A percentile compares a stretch with the other conserved stretches of the same genome.
These are phyloP conservation scores for Acanthamoeba pearcei DNA, from an alignment of 208 protist species.

Conservation along the genomic window DNA sequence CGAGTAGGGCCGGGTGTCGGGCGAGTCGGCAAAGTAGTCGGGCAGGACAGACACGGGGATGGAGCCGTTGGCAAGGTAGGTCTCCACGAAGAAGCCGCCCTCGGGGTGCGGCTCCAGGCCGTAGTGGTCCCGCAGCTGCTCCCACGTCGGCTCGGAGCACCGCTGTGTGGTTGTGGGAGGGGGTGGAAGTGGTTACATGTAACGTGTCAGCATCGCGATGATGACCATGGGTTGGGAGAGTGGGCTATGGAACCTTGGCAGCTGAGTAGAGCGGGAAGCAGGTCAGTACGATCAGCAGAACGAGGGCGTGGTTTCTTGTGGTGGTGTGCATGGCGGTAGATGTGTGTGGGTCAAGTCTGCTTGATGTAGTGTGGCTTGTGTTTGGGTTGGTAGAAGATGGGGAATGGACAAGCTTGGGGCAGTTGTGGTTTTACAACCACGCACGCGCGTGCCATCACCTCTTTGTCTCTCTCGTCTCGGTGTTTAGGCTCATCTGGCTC, in stretches of 20 bases:
- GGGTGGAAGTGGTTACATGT: not conserved
- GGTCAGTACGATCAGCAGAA: not conserved
- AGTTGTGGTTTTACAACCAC: too few species aligned
- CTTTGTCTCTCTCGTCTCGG: not conserved
- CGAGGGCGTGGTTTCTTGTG: not conserved
- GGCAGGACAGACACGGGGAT: constrained; percentile 47
- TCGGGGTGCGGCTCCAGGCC: constrained; percentile 40
- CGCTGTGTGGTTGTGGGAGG: not conserved
- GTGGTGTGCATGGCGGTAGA: not conserved
- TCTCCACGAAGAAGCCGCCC: constrained; percentile 52
- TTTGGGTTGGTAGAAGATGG: not conserved
- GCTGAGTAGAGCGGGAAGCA: not conserved
- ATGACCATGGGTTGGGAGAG: too few species aligned
- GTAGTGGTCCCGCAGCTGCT: constrained; percentile 35
- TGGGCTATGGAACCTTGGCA: not conserved
- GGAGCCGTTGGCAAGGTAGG: constrained; percentile 33
- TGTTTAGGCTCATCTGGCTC: not conserved
- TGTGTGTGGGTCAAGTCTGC: too few species aligned
- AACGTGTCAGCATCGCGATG: too few species aligned
- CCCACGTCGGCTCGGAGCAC: constrained; percentile 15
- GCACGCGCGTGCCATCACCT: not conserved
- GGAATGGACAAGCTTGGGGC: too few species aligned
- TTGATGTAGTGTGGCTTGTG: too few species aligned
- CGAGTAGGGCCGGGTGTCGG: constrained; percentile 49
- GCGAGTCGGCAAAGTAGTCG: not conserved